Conservation (phyloP, 257 asterid species). For the Jacaranda copaia region DNA sequence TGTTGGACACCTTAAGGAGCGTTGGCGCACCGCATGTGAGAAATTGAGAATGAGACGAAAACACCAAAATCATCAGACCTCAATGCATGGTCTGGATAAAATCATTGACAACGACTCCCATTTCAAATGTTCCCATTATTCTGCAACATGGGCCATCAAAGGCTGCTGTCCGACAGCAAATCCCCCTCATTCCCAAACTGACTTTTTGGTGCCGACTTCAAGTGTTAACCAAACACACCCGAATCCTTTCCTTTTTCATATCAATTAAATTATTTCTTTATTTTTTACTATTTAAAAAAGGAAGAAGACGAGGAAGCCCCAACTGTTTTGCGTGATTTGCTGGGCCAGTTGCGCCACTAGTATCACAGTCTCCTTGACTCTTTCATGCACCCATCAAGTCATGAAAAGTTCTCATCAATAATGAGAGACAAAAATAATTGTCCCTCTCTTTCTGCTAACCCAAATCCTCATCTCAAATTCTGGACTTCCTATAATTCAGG, state of each 20-base stretch:
- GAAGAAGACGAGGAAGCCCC: no score
- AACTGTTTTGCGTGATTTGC: neutral
- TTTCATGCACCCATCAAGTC: constrained; percentile 25
- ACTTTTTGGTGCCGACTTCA: constrained; percentile 19
- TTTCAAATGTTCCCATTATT: constrained; percentile 20
- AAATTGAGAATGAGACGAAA: constrained; percentile 19
- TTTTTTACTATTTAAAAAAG: no score
- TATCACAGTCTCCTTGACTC: constrained; percentile 15
- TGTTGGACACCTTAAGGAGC: neutral
- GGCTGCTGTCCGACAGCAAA: constrained; percentile 25
- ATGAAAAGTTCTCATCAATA: constrained; percentile 12
- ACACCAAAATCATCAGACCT: neutral
- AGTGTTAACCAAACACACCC: neutral
- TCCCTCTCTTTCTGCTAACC: constrained; percentile 7
- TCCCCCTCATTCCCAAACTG: constrained; percentile 14
- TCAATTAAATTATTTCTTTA: no score
- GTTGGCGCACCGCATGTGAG: neutral
- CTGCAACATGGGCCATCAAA: constrained; percentile 31
- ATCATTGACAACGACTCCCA: constrained; percentile 36
- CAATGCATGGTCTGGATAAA: constrained; percentile 18
- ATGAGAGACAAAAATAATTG: constrained; percentile 26
- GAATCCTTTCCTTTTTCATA: no score
- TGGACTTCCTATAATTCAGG: constrained; percentile 40
- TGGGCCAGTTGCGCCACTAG: neutral
- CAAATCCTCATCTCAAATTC: constrained; percentile 39